phyloP scores from a whole-genome alignment of 306 rosid species.

The Cicer chorassanicum region DNA sequence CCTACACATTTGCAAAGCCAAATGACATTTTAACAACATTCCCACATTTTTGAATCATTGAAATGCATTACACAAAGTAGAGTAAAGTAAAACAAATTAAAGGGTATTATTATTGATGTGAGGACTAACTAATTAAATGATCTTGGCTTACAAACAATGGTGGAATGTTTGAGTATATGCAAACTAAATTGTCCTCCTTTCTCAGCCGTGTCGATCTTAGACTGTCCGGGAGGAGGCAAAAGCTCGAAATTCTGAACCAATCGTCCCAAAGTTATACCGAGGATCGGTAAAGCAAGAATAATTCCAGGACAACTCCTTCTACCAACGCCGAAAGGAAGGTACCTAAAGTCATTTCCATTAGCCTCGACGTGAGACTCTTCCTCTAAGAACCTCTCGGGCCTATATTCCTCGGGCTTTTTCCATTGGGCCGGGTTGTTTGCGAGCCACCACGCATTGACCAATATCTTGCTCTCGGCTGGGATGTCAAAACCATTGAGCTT shows the following conservation, averaged over 20 bases:
- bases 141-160: constrained; percentile 76
- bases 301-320: constrained; percentile 94
- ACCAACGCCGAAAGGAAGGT: constrained; percentile 86
- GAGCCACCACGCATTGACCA: constrained; percentile 89
- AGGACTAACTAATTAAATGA: constrained; percentile 29
- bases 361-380: constrained; percentile 89
- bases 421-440: constrained; percentile 88
- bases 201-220: constrained; percentile 72
- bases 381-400: constrained; percentile 87
- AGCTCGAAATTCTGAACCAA: constrained; percentile 87
- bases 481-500: constrained; percentile 76
- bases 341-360: constrained; percentile 88
- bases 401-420: constrained; percentile 81
- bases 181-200: constrained; percentile 93
- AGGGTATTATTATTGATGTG: constrained; percentile 28
- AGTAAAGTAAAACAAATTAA: constrained; percentile 1
- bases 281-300: constrained; percentile 84
- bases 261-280: constrained; percentile 80
- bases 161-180: constrained; percentile 87
- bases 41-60: constrained; percentile 29
- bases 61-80: constrained; percentile 25
- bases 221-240: constrained; percentile 79
- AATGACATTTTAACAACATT: not conserved
- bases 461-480: constrained; percentile 84
- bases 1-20: constrained; percentile 33